phyloP scores from a whole-genome alignment of 2,329 filamentous ascomycete species.

The Pochonia chlamydosporia region DNA sequence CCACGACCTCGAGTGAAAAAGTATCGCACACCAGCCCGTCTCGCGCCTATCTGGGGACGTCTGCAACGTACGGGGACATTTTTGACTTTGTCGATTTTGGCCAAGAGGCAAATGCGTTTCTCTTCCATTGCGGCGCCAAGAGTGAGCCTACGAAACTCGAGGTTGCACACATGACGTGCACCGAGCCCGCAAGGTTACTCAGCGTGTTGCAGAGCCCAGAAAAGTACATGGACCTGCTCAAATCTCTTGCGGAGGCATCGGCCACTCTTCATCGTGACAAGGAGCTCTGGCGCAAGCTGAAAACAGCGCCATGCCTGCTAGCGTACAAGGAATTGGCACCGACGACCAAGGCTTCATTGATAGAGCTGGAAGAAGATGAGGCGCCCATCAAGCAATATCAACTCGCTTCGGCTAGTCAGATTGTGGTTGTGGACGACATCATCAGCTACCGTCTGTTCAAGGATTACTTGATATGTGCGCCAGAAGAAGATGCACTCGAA shows the following conservation, averaged over 20 bases:
- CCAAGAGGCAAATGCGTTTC: slow-evolving; percentile 76
- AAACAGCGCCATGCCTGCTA: slow-evolving; percentile 68
- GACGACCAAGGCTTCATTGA: slow-evolving; percentile 39
- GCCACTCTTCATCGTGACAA: slow-evolving; percentile 70
- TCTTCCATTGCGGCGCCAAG: slow-evolving; percentile 85
- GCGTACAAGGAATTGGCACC: slow-evolving; percentile 69
- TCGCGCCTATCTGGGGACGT: slow-evolving; percentile 73
- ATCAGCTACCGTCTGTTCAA: slow-evolving; percentile 87
- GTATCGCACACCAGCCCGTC: slow-evolving; percentile 53
- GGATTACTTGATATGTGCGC: slow-evolving; percentile 74
- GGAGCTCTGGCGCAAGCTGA: slow-evolving; percentile 71
- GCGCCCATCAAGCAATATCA: slow-evolving; percentile 70
- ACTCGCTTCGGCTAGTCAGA: slow-evolving; percentile 63
- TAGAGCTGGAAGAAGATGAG: slow-evolving; percentile 53
- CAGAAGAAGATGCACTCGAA: slow-evolving; percentile 83
- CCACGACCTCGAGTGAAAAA: slow-evolving; percentile 34
- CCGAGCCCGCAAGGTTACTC: slow-evolving; percentile 75
- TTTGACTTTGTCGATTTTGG: slow-evolving; percentile 98
- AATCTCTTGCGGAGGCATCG: slow-evolving; percentile 71
- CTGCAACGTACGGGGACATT: slow-evolving; percentile 70
- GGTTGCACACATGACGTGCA: slow-evolving; percentile 76
- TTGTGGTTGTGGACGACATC: slow-evolving; percentile 82
- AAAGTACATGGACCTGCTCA: slow-evolving; percentile 79
- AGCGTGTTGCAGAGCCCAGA: slow-evolving; percentile 74
- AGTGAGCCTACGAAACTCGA: slow-evolving; percentile 83